Evolutionary conservation across 371 early-diverging fungal genomes (phyloP).

Genomic region (Lichtheimia ornata): DNA sequence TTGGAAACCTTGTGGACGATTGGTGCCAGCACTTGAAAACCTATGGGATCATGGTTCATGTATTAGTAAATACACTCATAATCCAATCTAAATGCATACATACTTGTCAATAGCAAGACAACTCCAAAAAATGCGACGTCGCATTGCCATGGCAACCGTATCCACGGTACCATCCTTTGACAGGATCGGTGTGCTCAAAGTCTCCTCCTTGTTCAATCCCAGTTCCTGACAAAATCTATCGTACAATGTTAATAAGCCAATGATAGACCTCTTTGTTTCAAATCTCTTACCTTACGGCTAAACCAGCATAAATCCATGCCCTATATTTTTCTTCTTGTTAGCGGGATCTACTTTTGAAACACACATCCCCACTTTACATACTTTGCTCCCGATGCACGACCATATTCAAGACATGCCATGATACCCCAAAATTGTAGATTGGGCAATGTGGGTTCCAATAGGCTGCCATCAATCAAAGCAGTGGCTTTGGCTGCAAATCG

Average conservation of each 20-base stretch:
- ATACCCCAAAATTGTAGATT: slow-evolving; percentile 64
- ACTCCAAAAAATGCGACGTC: slow-evolving; percentile 65
- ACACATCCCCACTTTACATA: slow-evolving; percentile 6
- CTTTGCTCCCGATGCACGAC: slow-evolving; percentile 61
- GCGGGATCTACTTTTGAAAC: neutral
- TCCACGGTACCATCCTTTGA: slow-evolving; percentile 37
- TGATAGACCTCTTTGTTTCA: neutral
- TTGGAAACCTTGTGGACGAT: slow-evolving; percentile 58
- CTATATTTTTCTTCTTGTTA: slow-evolving; percentile 13
- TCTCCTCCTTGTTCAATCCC: slow-evolving; percentile 58
- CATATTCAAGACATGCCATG: slow-evolving; percentile 61
- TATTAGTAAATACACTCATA: neutral
- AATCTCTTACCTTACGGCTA: slow-evolving; percentile 47
- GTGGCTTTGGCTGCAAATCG: slow-evolving; percentile 45
- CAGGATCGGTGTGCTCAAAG: slow-evolving; percentile 30
- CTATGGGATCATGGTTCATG: slow-evolving; percentile 2
- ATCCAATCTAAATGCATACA: slow-evolving; percentile 4
- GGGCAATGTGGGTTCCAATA: slow-evolving; percentile 55
- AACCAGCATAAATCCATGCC: slow-evolving; percentile 67
- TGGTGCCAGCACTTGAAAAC: slow-evolving; percentile 53
- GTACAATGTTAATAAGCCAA: neutral
- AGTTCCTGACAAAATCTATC: slow-evolving; percentile 59
- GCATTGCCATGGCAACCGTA: slow-evolving; percentile 53
- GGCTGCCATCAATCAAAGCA: slow-evolving; percentile 36
- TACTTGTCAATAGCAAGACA: slow-evolving; percentile 54